phyloP scores from a whole-genome alignment of 257 asterid species.

The Nicotiana undulata region DNA sequence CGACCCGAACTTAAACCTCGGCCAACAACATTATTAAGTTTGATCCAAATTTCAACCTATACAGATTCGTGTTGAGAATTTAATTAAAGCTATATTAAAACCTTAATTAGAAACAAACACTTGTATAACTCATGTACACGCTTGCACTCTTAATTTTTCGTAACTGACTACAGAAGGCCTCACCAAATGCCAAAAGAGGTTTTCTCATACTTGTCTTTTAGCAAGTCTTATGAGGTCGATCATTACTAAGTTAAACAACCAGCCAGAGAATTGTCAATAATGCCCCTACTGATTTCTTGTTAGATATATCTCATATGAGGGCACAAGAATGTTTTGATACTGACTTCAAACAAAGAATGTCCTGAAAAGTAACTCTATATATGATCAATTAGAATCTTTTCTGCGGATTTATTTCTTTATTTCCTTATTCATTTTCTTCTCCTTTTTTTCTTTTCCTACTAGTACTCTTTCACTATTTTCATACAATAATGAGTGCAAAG shows the following conservation, averaged over 20 bases:
- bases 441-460: not conserved
- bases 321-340: constrained; percentile 25
- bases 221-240: not conserved
- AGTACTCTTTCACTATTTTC: constrained; percentile 5
- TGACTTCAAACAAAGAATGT: constrained; percentile 16
- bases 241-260: not conserved
- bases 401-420: not conserved
- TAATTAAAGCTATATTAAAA: too few species aligned
- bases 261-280: not conserved
- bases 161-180: not conserved
- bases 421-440: not conserved
- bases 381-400: not conserved
- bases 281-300: too few species aligned
- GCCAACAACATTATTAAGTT: too few species aligned
- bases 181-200: constrained; percentile 2
- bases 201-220: not conserved
- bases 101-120: not conserved
- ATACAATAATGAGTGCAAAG: constrained; percentile 16
- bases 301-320: not conserved
- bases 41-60: too few species aligned
- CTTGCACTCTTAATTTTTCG: not conserved
- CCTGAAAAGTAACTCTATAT: constrained; percentile 7
- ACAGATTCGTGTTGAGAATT: too few species aligned
- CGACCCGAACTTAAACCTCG: too few species aligned
- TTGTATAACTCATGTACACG: not conserved